phyloP scores from a whole-genome alignment of 805 yeast genomes.

The Candida maltosa region DNA sequence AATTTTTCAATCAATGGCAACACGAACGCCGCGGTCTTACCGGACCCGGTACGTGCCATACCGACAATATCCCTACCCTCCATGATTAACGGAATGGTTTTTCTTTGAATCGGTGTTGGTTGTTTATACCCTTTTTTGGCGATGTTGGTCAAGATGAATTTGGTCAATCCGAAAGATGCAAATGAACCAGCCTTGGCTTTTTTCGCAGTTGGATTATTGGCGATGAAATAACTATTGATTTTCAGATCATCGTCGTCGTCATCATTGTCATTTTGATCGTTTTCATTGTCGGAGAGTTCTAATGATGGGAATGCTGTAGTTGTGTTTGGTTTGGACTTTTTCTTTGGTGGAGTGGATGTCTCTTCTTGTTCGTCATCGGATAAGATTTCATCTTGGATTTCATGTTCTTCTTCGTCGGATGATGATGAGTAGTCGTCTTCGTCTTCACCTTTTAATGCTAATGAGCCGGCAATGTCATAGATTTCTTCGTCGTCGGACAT shows the following conservation, averaged over 20 bases:
- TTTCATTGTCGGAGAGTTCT: slow-evolving; percentile 54
- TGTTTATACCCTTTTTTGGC: slow-evolving; percentile 83
- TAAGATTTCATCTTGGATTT: slow-evolving; percentile 50
- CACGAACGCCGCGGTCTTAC: slow-evolving; percentile 96
- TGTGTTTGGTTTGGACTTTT: slow-evolving; percentile 16
- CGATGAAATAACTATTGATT: slow-evolving; percentile 35
- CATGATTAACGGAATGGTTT: slow-evolving; percentile 86
- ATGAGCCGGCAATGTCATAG: slow-evolving; percentile 62
- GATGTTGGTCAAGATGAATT: slow-evolving; percentile 64
- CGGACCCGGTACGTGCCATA: slow-evolving; percentile 99
- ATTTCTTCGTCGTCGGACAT: slow-evolving; percentile 47
- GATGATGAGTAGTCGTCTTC: slow-evolving; percentile 23
- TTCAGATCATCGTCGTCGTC: slow-evolving; percentile 24
- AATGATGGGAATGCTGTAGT: slow-evolving; percentile 41
- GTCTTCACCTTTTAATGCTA: slow-evolving; percentile 46
- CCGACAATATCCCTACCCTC: slow-evolving; percentile 94
- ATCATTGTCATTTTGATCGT: too few relatives aligned
- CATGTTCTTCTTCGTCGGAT: slow-evolving; percentile 17
- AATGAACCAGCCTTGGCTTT: slow-evolving; percentile 78
- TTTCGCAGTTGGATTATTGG: slow-evolving; percentile 43
- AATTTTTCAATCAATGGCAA: slow-evolving; percentile 86
- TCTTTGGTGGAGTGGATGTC: slow-evolving; percentile 24
- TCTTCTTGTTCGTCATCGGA: slow-evolving; percentile 49
- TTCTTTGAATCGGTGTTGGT: slow-evolving; percentile 97
- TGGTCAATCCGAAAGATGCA: slow-evolving; percentile 86